Conservation (phyloP, 2,329 filamentous ascomycete species). For the Teratosphaeria epicoccoides region DNA sequence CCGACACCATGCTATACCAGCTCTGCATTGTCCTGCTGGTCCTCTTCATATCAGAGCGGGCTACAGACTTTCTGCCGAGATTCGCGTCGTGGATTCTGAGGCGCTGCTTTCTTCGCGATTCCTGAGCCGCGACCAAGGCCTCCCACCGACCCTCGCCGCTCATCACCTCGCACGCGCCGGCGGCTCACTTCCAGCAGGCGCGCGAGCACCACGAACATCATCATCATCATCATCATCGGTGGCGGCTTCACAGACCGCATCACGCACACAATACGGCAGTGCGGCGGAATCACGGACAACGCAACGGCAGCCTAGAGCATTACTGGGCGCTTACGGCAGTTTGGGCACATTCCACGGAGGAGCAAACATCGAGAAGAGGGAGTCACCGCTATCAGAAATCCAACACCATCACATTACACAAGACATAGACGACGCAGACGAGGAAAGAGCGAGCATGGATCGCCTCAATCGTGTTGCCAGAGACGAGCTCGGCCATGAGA, state of each 20-base stretch:
- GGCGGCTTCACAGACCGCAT: background rate
- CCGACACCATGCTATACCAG: conserved; percentile 62
- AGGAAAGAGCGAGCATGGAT: conserved; percentile 6
- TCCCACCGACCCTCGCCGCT: conserved; percentile 8
- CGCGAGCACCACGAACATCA: conserved; percentile 28
- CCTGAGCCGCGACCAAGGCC: conserved; percentile 69
- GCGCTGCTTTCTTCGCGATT: conserved; percentile 84
- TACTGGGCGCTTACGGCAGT: conserved; percentile 23
- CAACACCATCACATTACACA: conserved; percentile 10
- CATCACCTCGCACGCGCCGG: conserved; percentile 7
- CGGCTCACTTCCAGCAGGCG: conserved; percentile 21
- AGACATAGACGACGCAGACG: conserved; percentile 13
- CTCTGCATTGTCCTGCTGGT: conserved; percentile 77
- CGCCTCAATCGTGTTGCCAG: conserved; percentile 1
- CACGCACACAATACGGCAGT: conserved; percentile 13
- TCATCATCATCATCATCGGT: background rate
- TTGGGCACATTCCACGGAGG: conserved; percentile 23
- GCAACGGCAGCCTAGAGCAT: conserved; percentile 5
- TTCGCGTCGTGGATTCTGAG: conserved; percentile 84
- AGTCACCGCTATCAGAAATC: conserved; percentile 20
- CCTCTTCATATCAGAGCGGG: conserved; percentile 70
- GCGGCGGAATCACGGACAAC: conserved; percentile 7
- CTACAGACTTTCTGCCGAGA: conserved; percentile 81
- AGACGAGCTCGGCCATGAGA: conserved; percentile 2
- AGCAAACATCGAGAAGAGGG: conserved; percentile 11